These are phyloP conservation scores for Ophiosphaerella korrae DNA, from an alignment of 2,329 filamentous ascomycete species.

Conservation along the genomic window DNA sequence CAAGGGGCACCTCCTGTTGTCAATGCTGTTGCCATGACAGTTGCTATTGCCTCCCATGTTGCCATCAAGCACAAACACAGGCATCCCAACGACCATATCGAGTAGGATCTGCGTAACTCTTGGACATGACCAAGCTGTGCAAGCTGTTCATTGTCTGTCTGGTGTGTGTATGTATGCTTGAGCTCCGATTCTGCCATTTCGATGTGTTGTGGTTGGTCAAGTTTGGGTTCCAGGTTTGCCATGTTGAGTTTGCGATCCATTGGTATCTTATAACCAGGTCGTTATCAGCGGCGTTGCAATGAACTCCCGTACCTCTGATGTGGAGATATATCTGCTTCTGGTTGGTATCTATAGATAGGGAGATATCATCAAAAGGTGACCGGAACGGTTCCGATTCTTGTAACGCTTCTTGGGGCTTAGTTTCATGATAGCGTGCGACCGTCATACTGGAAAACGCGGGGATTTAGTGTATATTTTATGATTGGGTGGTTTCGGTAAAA, in stretches of 20 bases:
- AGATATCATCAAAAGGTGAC: neutral
- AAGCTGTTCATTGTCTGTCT: slow-evolving; percentile 19
- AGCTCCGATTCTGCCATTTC: slow-evolving; percentile 15
- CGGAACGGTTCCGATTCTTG: neutral
- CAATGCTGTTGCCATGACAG: slow-evolving; percentile 53
- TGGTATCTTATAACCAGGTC: too few relatives aligned
- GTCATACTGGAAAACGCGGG: neutral
- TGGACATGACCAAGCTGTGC: slow-evolving; percentile 29
- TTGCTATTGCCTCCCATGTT: slow-evolving; percentile 58
- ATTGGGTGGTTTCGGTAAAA: neutral
- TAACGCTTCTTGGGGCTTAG: neutral
- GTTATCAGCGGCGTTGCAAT: neutral
- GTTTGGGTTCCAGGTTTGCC: slow-evolving; percentile 7
- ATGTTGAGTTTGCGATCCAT: neutral
- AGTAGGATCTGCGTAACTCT: slow-evolving; percentile 46
- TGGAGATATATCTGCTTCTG: neutral
- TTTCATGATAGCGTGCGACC: neutral
- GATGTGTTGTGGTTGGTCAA: slow-evolving; percentile 1
- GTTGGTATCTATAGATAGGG: too few relatives aligned
- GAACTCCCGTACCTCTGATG: neutral
- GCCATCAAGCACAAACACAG: slow-evolving; percentile 57
- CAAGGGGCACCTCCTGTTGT: slow-evolving; percentile 55
- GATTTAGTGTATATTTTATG: neutral
- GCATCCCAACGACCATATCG: slow-evolving; percentile 52
- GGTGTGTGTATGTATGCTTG: slow-evolving; percentile 7